Percentiles rank a stretch among this genome's conserved stretches.
Evolutionary conservation across 257 asterid species (phyloP).

Genomic region (Verbascum thapsus): DNA sequence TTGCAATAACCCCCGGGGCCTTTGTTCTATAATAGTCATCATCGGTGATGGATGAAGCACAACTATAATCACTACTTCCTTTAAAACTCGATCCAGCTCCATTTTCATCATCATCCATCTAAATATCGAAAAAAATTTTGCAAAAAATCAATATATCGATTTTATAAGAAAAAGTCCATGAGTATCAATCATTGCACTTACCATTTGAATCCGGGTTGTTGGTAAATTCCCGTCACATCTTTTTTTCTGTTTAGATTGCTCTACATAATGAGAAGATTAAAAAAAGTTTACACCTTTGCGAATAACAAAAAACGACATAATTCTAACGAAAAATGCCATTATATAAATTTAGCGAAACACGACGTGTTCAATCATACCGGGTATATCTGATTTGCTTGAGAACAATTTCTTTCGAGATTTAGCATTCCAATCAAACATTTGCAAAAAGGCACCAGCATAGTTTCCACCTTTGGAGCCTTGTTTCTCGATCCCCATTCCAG

Average conservation of each 20-base stretch:
- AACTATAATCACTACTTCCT: constrained; percentile 74
- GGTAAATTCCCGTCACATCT: constrained; percentile 69
- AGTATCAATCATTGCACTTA: constrained; percentile 26
- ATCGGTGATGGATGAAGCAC: constrained; percentile 75
- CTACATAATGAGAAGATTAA: constrained; percentile 44
- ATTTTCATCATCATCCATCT: constrained; percentile 70
- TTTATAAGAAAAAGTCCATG: too few relatives aligned
- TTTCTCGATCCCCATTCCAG: constrained; percentile 69
- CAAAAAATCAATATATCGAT: too few relatives aligned
- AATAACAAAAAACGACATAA: neutral
- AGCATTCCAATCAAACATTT: constrained; percentile 90
- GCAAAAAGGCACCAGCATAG: constrained; percentile 82
- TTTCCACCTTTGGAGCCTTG: constrained; percentile 67
- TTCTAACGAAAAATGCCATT: neutral
- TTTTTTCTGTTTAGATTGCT: constrained; percentile 84
- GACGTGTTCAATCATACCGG: constrained; percentile 46
- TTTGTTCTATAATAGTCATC: constrained; percentile 59
- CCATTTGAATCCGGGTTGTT: constrained; percentile 57
- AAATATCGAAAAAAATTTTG: constrained; percentile 1
- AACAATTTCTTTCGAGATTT: constrained; percentile 86
- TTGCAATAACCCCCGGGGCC: constrained; percentile 83
- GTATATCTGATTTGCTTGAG: constrained; percentile 64
- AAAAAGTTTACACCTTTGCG: constrained; percentile 7
- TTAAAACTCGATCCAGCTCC: constrained; percentile 51
- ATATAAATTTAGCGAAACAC: neutral